Base-by-base conservation (phyloP, 768 basidiomycete species). In the Naganishia vishniacii region DNA sequence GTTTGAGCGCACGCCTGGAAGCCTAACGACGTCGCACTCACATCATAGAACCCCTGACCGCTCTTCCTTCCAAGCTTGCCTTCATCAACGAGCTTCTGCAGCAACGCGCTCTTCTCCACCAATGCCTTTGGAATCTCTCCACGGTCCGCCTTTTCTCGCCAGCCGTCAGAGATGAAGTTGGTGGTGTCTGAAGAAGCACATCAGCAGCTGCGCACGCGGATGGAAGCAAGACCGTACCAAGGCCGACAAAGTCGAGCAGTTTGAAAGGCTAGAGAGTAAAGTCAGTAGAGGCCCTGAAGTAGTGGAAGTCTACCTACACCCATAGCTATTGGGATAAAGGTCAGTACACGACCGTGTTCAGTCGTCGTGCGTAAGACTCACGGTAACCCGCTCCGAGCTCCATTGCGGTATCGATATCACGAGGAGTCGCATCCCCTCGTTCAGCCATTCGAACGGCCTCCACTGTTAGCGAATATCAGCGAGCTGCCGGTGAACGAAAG, bases 361-460 rank as follows among this genome's bases (percentile, higher is more conserved):
- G 26, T 65, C 58, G 64, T 53, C 64, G 65, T 1, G n/a, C 44
- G 18, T n/a, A n/a, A n/a, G n/a, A 72, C 72, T 76, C 61, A 76
- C 72, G 75, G 70, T 75, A 74, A 16, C 80, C 80, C 0, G 80
- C 80, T 0, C 80, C 80, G 1, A 80, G 71, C 68, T 80, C 78
- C 80, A 81, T 80, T 15, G 80, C 80, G n/a, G 70, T 72, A 67
- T 81, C 80, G 48, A 80, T 72, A 68, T 80, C 79, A 53, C 76
- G 71, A 0, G 77, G 70, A 1, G 78, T 72, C 0, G 80, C 80
- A 29, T 81, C 80, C 3, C 79, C 80, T 25, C 80, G 70, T 65
- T 80, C 80, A 15, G 79, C 71, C 79, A 80, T 80, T 41, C 78
- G 62, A 45, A 81, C 78, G 2, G 79, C 77, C 65, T 81, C 80